Percentiles rank a stretch among this genome's conserved stretches.
Conservation (phyloP, 805 yeast genomes). For the Metschnikowia noctiluminum region DNA sequence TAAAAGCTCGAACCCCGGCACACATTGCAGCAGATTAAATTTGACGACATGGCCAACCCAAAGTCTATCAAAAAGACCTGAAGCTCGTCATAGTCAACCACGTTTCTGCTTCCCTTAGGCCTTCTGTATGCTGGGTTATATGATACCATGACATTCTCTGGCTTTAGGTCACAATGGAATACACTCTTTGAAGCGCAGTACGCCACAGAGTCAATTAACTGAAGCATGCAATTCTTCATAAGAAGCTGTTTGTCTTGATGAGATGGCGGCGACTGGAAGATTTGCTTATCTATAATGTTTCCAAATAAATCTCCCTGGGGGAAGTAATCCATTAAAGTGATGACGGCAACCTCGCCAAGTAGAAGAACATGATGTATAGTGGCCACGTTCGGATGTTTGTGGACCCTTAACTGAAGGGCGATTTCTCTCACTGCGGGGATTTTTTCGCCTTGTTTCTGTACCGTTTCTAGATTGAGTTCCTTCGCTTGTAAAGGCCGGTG, state of each 20-base stretch:
- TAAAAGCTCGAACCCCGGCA: slow-evolving; percentile 87
- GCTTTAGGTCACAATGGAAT: slow-evolving; percentile 43
- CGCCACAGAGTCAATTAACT: slow-evolving; percentile 35
- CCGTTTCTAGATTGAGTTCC: slow-evolving; percentile 12
- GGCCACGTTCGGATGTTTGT: slow-evolving; percentile 73
- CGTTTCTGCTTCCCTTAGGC: slow-evolving; percentile 1
- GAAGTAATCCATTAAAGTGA: slow-evolving; percentile 82
- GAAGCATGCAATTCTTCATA: slow-evolving; percentile 43
- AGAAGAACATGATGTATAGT: slow-evolving; percentile 72
- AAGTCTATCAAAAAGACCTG: slow-evolving; percentile 75
- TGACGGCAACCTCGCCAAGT: slow-evolving; percentile 49
- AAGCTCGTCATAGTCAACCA: slow-evolving; percentile 45
- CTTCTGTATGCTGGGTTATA: slow-evolving; percentile 28
- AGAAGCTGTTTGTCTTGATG: slow-evolving; percentile 45
- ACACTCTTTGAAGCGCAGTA: slow-evolving; percentile 32
- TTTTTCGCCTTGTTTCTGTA: slow-evolving; percentile 24
- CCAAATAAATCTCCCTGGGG: slow-evolving; percentile 84
- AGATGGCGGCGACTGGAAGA: slow-evolving; percentile 53
- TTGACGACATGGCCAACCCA: slow-evolving; percentile 73
- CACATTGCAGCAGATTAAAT: slow-evolving; percentile 58
- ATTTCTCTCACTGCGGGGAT: slow-evolving; percentile 58
- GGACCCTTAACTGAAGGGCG: slow-evolving; percentile 69
- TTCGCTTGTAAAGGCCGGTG: slow-evolving; percentile 5
- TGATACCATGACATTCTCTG: slow-evolving; percentile 38
- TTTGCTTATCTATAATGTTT: slow-evolving; percentile 72